Conservation (phyloP, 2,329 filamentous ascomycete species). For the Scedosporium apiospermum region DNA sequence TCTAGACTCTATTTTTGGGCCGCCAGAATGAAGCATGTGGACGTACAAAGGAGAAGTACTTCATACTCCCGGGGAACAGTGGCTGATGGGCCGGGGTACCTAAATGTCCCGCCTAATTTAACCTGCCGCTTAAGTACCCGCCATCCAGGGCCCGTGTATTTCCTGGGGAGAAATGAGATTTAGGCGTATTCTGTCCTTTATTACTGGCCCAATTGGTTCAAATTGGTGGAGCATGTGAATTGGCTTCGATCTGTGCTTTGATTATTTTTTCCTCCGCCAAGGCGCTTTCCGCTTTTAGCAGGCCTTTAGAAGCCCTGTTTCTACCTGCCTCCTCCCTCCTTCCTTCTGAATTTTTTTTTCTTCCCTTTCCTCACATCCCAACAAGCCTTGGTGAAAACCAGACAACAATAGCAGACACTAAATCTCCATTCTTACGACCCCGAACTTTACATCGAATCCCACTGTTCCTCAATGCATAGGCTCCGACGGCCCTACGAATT, state of each 20-base stretch:
- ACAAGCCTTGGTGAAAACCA: constrained; percentile 1
- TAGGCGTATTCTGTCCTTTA: neutral
- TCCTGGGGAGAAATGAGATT: neutral
- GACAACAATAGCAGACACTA: neutral
- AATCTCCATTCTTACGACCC: neutral
- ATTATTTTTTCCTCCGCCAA: neutral
- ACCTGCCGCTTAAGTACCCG: neutral
- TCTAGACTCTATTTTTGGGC: no score
- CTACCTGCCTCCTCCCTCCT: neutral
- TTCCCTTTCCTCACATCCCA: neutral
- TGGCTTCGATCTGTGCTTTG: neutral
- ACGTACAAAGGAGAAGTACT: no score
- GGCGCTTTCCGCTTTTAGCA: neutral
- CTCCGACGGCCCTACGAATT: neutral
- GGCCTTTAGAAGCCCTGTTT: neutral
- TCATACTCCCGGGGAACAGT: neutral
- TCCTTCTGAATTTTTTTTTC: neutral
- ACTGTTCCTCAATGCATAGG: constrained; percentile 7
- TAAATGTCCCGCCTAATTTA: neutral
- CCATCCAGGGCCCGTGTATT: neutral
- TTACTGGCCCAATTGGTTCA: neutral
- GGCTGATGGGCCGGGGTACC: neutral
- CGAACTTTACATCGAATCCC: neutral
- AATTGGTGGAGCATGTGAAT: neutral
- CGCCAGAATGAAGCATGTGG: no score